These are phyloP conservation scores for Venturia nashicola DNA, from an alignment of 2,329 filamentous ascomycete species.

Conservation along the genomic window DNA sequence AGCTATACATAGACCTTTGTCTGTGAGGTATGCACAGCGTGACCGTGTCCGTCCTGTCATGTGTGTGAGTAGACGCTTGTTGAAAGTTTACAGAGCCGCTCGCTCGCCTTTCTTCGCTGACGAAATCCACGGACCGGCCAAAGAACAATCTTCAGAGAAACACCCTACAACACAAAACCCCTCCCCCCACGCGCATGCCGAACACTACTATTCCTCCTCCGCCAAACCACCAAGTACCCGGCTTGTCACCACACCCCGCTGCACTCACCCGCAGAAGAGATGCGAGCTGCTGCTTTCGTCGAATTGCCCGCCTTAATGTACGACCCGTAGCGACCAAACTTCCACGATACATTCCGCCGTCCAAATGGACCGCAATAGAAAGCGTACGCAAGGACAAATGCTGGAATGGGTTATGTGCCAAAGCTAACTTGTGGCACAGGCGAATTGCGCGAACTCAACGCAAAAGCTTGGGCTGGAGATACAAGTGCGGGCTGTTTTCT, in stretches of 20 bases:
- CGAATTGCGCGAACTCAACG: constrained; percentile 81
- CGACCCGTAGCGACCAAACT: constrained; percentile 9
- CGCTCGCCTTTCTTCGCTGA: background rate
- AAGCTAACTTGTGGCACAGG: constrained; percentile 36
- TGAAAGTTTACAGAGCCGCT: background rate
- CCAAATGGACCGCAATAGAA: constrained; percentile 38
- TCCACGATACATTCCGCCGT: background rate
- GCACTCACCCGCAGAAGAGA: background rate
- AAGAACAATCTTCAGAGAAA: background rate
- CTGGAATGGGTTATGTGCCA: background rate
- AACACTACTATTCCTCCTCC: background rate
- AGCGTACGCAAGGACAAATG: constrained; percentile 24
- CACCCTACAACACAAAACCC: background rate
- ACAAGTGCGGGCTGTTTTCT: constrained; percentile 45
- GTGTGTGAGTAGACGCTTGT: background rate
- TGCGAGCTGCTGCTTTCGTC: constrained; percentile 2
- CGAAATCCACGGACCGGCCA: background rate
- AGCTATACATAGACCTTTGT: background rate
- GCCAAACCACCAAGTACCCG: background rate
- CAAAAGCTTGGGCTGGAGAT: constrained; percentile 78
- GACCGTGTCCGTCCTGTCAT: background rate
- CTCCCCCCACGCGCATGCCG: background rate
- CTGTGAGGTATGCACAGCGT: background rate
- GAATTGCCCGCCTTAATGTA: constrained; percentile 6
- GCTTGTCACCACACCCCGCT: background rate